Evolutionary conservation across 768 basidiomycete species (phyloP), one percentile per base, ranked within the genome.

Genomic region (Peribolospora baueri): DNA sequence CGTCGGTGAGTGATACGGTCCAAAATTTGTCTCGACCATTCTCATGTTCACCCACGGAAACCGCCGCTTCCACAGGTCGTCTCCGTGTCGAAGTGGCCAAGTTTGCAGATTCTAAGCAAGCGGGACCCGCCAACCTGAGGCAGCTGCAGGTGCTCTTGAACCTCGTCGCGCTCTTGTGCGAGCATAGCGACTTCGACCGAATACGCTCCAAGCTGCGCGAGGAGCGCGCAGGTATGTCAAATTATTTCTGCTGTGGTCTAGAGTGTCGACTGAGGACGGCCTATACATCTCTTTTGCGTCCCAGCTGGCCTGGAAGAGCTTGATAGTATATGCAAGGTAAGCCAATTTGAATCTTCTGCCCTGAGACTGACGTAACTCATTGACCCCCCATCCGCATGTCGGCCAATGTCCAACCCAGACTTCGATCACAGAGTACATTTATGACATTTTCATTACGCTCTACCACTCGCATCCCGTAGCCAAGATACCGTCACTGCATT

Each of bases 161-260:
- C 62, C 88, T 97, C 49, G 78, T 82, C 1, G 75, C 86, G 0
- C 69, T 95, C 0, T 76, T 97, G 0, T 82, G 80, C 46, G 87
- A 95, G 66, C 76, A 91, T 64, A 90, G 84, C 60, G 73, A 86
- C 57, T 87, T 95, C 62, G 90, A 97, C 64, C 68, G 70, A 2
- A 68, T 95, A 8, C 75, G 85, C 25, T 25, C 25, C 25, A 25
- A 25, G 25, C 25, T 25, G 43, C 43, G 43, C 13, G 61, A 60
- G 9, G 79, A 81, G 46, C 70, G 76, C 60, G 65, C 71, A 5
- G 73, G 82, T 84, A 62, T 48, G 78, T 70, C 9, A 11, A 39
- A 49, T 37, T 14, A 11, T 7, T 5, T 42, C 25, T 13, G 52
- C 25, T 25, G 25, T 25, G 25, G 25, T 25, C 25, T 25, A 25